Conservation (phyloP, 2,329 filamentous ascomycete genomes). For the Aspergillus uvarum region DNA sequence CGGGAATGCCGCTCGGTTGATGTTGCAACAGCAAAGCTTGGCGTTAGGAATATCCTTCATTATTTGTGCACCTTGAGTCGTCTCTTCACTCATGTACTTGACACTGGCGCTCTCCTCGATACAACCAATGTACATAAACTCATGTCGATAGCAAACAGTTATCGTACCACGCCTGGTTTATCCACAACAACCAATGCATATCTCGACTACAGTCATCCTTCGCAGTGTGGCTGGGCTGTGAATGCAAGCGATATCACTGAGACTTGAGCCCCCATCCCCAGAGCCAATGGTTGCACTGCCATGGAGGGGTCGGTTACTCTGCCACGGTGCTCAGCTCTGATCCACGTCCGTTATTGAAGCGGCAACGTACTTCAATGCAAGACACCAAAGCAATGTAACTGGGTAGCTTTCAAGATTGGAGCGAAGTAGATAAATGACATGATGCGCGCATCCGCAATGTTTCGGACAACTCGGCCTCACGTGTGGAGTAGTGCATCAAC, state of each 20-base stretch:
- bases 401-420: background rate
- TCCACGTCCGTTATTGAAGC: background rate
- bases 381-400: background rate
- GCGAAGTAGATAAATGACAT: background rate
- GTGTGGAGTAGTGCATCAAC: conserved; percentile 40
- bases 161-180: background rate
- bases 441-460: conserved; percentile 13
- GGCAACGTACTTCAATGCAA: background rate
- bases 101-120: conserved; percentile 3
- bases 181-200: background rate
- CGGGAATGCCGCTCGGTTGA: conserved; percentile 2
- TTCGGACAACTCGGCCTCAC: conserved; percentile 14
- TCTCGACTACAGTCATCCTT: background rate
- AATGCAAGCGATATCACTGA: no score
- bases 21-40: conserved; percentile 13
- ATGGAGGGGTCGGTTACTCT: background rate
- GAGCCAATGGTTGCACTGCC: background rate
- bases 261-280: no score
- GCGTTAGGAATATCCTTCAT: conserved; percentile 23
- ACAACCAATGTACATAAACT: conserved; percentile 12
- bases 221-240: background rate
- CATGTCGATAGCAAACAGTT: background rate
- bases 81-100: conserved; percentile 5
- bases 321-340: background rate
- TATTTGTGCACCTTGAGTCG: conserved; percentile 15